Conservation (phyloP, 2,329 filamentous ascomycete species). For the Trichophyton rubrum region DNA sequence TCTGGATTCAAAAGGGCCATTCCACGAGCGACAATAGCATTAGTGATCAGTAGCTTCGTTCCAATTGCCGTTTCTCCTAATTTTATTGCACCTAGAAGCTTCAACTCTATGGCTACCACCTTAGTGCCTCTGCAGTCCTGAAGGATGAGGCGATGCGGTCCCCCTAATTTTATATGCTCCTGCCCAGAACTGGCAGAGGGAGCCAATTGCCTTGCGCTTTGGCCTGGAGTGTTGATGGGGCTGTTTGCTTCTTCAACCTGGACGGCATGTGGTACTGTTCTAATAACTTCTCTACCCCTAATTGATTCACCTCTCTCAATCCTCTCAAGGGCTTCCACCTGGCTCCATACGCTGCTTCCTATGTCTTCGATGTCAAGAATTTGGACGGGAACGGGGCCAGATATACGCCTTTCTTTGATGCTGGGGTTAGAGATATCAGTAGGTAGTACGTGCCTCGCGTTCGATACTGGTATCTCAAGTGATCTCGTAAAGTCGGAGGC, state of each 20-base stretch:
- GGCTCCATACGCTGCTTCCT: conserved; percentile 65
- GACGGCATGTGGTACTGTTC: conserved; percentile 49
- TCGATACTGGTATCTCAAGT: conserved; percentile 26
- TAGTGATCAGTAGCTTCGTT: conserved; percentile 62
- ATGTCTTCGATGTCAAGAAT: conserved; percentile 80
- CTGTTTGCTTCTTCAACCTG: conserved; percentile 17
- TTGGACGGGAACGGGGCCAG: conserved; percentile 59
- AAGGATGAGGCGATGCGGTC: conserved; percentile 67
- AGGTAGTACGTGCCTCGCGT: conserved; percentile 43
- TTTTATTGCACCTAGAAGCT: conserved; percentile 51
- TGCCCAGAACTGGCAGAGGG: conserved; percentile 8
- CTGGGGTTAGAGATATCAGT: conserved; percentile 41
- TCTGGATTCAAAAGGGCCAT: conserved; percentile 63
- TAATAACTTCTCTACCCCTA: conserved; percentile 67
- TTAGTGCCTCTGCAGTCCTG: conserved; percentile 64
- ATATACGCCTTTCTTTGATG: conserved; percentile 45
- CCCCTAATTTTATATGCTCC: conserved; percentile 20
- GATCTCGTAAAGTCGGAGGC: conserved; percentile 61
- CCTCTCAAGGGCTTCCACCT: conserved; percentile 59
- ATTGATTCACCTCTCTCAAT: conserved; percentile 40
- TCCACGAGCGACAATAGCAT: conserved; percentile 56
- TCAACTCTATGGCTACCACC: conserved; percentile 61
- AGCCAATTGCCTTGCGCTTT: conserved; percentile 3
- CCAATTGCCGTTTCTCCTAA: conserved; percentile 55
- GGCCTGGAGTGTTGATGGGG: conserved; percentile 10